Evolutionary conservation across 2,329 filamentous ascomycete species (phyloP).

Genomic region (Phialocephala sp.): DNA sequence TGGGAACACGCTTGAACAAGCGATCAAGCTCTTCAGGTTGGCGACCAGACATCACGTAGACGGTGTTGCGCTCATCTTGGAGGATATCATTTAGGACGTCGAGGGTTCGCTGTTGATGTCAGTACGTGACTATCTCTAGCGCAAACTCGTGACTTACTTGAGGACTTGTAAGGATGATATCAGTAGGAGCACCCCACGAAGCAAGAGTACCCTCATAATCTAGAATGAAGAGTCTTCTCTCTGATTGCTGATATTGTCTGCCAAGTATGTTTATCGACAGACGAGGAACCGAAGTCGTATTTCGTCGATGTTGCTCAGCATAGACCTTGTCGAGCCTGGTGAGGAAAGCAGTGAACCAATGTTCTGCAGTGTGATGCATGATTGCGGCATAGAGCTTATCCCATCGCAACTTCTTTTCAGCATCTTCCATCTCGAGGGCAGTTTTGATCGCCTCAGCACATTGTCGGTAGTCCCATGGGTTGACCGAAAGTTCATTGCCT

Average conservation of each 20-base stretch:
- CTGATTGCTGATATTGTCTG: constrained; percentile 68
- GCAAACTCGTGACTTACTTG: constrained; percentile 49
- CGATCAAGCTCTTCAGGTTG: constrained; percentile 87
- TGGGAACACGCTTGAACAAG: constrained; percentile 82
- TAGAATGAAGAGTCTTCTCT: constrained; percentile 81
- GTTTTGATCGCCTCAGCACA: constrained; percentile 85
- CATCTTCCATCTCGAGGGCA: constrained; percentile 78
- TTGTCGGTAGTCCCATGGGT: constrained; percentile 93
- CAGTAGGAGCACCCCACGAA: constrained; percentile 82
- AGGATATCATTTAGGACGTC: constrained; percentile 83
- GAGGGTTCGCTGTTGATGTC: constrained; percentile 67
- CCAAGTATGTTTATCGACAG: constrained; percentile 71
- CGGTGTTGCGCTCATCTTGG: constrained; percentile 78
- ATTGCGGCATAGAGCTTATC: constrained; percentile 74
- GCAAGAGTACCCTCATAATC: constrained; percentile 95
- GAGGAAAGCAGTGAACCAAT: constrained; percentile 83
- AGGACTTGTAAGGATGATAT: constrained; percentile 85
- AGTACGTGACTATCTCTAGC: constrained; percentile 20
- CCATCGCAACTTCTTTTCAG: constrained; percentile 79
- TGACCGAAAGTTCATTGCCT: constrained; percentile 81
- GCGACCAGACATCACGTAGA: constrained; percentile 93
- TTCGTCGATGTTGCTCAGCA: constrained; percentile 82
- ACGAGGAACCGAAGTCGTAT: constrained; percentile 85
- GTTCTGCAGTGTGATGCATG: constrained; percentile 79
- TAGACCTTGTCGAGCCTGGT: constrained; percentile 75